Evolutionary conservation across 352 stramenopile species (phyloP), one percentile per base, ranked within the genome.

Genomic region (Phytophthora pini): DNA sequence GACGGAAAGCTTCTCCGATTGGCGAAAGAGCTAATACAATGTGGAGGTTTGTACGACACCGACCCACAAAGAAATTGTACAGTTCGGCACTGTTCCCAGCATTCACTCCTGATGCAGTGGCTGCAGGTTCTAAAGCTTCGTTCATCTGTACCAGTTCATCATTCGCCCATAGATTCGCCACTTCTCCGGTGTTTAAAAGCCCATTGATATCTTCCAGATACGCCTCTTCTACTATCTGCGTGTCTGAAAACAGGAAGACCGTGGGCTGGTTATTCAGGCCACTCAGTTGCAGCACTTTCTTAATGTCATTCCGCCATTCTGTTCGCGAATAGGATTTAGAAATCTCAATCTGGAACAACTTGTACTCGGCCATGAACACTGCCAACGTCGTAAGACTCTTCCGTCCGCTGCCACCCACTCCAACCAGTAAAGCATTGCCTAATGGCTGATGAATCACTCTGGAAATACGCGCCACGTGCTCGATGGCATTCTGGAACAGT

Each of bases 271-370:
- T 93, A 31, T 74, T 83, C 17, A 96, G 79, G 2, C 87, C 82
- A 50, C 82, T 90, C 45, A 95, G 84, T 65, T 80, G 85, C 32
- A 89, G 70, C 40, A 89, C 92, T 31, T 94, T 89, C 70, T 98
- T 98, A 13, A 98, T 76, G 60, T 98, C 95, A 43, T 97, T 96
- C 12, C 89, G 82, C 92, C 93, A 98, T 57, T 98, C 95, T 0
- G 62, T 76, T n/a, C 89, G 82, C 13, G 88, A 90, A 64, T 98
- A 98, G 11, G 83, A 93, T 68, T 98, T 98, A 40, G 90, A 97
- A 32, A 98, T 98, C 60, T 98, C 95, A 65, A 99, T 98, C 70
- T 97, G 90, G 63, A 98, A 98, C 11, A 98, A 75, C 61, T 96
- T 92, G 73, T 95, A 98, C 68, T 98, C 92, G 17, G 93, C 92